Base-by-base conservation (phyloP, 331 rosid genomes). In the Prunus yedoensis region DNA sequence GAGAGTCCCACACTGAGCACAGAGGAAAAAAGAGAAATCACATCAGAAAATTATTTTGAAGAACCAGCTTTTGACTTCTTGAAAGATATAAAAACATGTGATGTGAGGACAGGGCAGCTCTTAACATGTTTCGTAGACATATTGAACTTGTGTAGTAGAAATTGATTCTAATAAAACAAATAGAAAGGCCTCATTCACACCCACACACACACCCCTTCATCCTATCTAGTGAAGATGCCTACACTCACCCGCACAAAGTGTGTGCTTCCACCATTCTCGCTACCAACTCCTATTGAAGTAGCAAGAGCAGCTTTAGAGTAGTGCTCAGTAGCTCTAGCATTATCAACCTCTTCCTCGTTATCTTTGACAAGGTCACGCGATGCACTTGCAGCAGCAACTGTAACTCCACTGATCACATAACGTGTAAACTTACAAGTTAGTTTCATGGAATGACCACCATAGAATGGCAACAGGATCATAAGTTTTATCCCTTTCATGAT, bases 191-290 rank as follows among this genome's bases (percentile, higher is more conserved):
- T 4, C 18, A 58, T 23, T 4, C 1, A 43, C 10, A 1, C 9
- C 2, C 52, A 10, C 30, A 38, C 43, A 35, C 43, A 38, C 43
- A 38, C 43, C 9, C 43, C 43, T 6, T 6, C 43, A 56, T 20
- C 38, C 63, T 27, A 41, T 41, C 49, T 52, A 73, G 18, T 68
- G 57, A 66, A 78, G 76, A 72, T 10, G 51, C 59, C 59, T 59
- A 35, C 62, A 82, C 89, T 87, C 65, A 91, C 98, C 94, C 74
- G 85, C 68, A 82, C 90, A 70, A 82, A 65, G 58, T 82, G 88
- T 73, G 84, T 53, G 76, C 89, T 84, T 76, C 89, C 96, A 59
- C 82, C 89, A 83, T 85, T 81, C 82, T 90, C 95, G 50, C 96
- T 79, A 49, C 89, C 87, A 73, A 87, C 79, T 15, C 89, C 95